These are phyloP conservation scores for Wickerhamomyces kurtzmanii DNA, from an alignment of 805 yeast genomes.

Conservation along the genomic window DNA sequence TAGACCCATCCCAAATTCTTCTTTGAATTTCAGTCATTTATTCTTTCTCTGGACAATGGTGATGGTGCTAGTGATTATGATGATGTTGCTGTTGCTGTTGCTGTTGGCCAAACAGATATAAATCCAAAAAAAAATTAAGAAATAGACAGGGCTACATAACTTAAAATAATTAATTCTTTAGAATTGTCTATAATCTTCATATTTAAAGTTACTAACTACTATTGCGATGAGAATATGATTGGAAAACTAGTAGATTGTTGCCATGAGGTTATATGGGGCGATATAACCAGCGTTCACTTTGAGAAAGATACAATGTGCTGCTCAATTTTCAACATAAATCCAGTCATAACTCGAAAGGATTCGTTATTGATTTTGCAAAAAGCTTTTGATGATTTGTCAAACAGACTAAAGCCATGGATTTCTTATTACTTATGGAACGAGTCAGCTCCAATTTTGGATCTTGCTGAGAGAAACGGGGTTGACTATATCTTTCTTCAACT, in stretches of 20 bases:
- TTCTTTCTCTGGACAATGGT: no score
- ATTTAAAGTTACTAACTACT: no score
- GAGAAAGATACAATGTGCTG: slow-evolving; percentile 14
- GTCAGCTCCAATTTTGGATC: slow-evolving; percentile 8
- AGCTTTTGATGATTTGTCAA: slow-evolving; percentile 11
- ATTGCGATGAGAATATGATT: no score
- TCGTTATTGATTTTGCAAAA: slow-evolving; percentile 5
- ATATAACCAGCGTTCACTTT: background rate
- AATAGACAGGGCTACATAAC: no score
- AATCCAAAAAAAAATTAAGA: no score
- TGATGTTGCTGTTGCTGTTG: no score
- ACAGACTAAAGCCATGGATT: slow-evolving; percentile 24
- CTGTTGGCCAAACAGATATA: no score
- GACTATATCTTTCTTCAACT: slow-evolving; percentile 24
- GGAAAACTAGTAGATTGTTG: background rate
- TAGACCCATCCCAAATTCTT: slow-evolving; percentile 43
- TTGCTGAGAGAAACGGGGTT: slow-evolving; percentile 1
- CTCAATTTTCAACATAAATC: slow-evolving; percentile 19
- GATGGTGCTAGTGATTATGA: no score
- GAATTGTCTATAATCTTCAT: no score
- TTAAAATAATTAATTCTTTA: no score
- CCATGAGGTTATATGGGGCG: slow-evolving; percentile 9
- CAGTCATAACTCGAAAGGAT: slow-evolving; percentile 15
- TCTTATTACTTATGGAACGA: slow-evolving; percentile 32
- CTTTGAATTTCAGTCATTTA: slow-evolving; percentile 25